Base-by-base conservation (phyloP, 2,329 filamentous ascomycete species). In the Drechslera avenae region DNA sequence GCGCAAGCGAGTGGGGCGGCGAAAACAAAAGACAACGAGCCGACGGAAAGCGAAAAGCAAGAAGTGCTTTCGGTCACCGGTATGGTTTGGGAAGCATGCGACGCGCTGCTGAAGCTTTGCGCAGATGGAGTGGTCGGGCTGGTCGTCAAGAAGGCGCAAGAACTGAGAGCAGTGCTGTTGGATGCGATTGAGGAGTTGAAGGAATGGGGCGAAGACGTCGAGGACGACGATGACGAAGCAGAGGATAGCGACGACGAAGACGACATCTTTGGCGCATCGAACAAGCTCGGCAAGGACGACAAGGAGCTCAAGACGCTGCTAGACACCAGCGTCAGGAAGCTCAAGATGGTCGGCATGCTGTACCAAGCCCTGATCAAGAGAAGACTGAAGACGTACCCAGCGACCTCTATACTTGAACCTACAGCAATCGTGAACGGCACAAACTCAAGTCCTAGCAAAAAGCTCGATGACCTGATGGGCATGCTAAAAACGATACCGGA, bases 141-240 rank as follows among this genome's bases (percentile, higher is more conserved):
- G 50, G 81, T 93, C 39, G 80, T 88, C 0, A 79, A 82, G 59
- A 91, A 88, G 67, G 87, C 87, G 1, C 84, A 90, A 60, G 81
- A 91, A 69, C 90, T 87, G 74, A 79, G 85, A 33, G 89, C 89
- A 48, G 83, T 88, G 2, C 77, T 97, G 18, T 84, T 89, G 62
- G 93, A 97, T 75, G 88, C 91, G 0, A 83, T 95, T 60, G 84
- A 89, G 56, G 93, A 97, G 75, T 73, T 97, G 58, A 90, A 91
- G 69, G 90, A 93, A 62, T 97, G 92, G 91, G 85, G 87, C 16
- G 88, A 91, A 1, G 88, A 91, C 63, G 82, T 84, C 8, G 81
- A 82, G 0, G 83, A 84, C 3, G 85, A 85, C 0, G 85, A 85
- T 3, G 64, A 74, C 2, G 18, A n/a, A n/a, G 42, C 75, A 68